Percentiles rank a stretch among this genome's conserved stretches.
Conservation (phyloP, 257 asterid genomes). For the Primulina eburnea region DNA sequence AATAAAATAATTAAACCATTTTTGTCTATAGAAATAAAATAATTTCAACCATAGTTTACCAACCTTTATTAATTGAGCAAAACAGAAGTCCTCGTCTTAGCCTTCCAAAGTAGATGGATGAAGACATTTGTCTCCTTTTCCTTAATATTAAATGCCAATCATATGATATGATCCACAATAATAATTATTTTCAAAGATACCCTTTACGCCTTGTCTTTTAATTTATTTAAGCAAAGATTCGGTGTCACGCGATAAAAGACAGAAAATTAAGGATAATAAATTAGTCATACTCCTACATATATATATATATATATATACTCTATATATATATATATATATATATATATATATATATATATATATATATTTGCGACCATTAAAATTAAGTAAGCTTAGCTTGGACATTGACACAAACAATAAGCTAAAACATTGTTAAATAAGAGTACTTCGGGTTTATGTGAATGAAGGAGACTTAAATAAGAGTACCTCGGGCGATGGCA, state of each 20-base stretch:
- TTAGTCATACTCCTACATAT: no score
- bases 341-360: no score
- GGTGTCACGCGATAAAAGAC: constrained; percentile 49
- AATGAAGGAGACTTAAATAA: no score
- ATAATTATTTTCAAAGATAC: constrained; percentile 29
- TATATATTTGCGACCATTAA: no score
- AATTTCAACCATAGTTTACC: constrained; percentile 43
- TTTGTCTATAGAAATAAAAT: constrained; percentile 1
- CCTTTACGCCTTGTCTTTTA: constrained; percentile 24
- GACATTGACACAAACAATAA: no score
- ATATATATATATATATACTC: no score
- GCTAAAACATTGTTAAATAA: no score
- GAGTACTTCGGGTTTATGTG: no score
- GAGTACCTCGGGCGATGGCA: no score
- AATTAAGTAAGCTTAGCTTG: background rate
- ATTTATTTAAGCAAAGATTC: constrained; percentile 42
- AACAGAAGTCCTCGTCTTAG: constrained; percentile 37
- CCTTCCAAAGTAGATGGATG: constrained; percentile 43
- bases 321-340: no score
- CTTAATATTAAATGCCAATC: constrained; percentile 29
- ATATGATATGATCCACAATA: constrained; percentile 19
- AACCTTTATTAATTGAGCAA: constrained; percentile 33
- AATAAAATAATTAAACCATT: constrained; percentile 15
- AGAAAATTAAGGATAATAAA: constrained; percentile 17
- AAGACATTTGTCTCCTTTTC: constrained; percentile 48